Percentiles rank a stretch among this genome's conserved stretches.
Evolutionary conservation across 2,329 filamentous ascomycete genomes (phyloP).

Genomic region (Alternaria ventricosa): DNA sequence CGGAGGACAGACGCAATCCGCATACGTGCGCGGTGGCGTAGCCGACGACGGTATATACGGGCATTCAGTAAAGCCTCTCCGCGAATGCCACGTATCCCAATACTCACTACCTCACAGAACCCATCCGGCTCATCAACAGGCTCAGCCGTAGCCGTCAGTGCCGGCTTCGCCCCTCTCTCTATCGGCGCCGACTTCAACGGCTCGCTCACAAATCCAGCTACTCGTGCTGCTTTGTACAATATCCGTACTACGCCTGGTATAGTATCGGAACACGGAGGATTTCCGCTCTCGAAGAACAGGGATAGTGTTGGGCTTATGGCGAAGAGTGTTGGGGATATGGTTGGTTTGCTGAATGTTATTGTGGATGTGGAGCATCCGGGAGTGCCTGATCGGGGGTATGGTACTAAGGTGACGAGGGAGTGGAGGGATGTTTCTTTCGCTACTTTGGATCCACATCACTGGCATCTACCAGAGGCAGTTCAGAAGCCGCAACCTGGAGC

Average conservation of each 20-base stretch:
- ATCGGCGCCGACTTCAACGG: not conserved
- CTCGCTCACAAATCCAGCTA: not conserved
- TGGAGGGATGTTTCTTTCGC: not conserved
- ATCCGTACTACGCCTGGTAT: not conserved
- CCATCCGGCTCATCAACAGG: not conserved
- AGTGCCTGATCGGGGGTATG: not conserved
- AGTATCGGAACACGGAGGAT: rapidly evolving
- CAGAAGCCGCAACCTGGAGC: not conserved
- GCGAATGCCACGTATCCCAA: rapidly evolving
- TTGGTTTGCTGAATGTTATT: not conserved
- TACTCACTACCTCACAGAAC: not conserved
- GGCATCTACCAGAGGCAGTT: not conserved
- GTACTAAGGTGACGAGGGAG: too few species aligned
- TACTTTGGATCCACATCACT: not conserved
- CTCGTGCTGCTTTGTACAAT: not conserved
- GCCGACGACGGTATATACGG: not conserved
- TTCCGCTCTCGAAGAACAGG: not conserved
- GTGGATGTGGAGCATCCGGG: not conserved
- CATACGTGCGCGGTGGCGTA: not conserved
- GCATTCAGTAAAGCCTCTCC: not conserved
- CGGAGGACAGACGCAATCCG: not conserved
- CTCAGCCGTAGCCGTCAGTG: not conserved
- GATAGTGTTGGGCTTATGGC: not conserved
- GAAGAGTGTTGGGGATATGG: not conserved
- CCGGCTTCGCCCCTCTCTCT: not conserved